Percentiles rank a stretch among this genome's conserved stretches.
phyloP scores from a whole-genome alignment of 1,139 yeast species.

The Kodamaea fungicola region DNA sequence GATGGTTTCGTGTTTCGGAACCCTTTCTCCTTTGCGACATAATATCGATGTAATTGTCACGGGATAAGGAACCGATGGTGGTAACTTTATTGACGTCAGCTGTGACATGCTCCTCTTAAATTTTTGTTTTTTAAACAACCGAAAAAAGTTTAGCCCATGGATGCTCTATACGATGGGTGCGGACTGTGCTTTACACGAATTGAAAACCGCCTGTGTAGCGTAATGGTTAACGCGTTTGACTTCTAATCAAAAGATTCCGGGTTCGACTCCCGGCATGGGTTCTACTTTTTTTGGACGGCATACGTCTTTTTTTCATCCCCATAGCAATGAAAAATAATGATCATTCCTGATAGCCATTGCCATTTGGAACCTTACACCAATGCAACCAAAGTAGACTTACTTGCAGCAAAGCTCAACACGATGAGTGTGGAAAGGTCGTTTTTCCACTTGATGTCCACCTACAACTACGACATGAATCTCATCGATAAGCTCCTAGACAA shows the following conservation, averaged over 20 bases:
- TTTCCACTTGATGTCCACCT: conserved; percentile 54
- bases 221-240: conserved; percentile 15
- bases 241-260: conserved; percentile 15
- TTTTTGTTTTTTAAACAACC: not conserved
- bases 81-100: conserved; percentile 38
- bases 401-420: conserved; percentile 9
- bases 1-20: conserved; percentile 53
- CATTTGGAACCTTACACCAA: conserved; percentile 12
- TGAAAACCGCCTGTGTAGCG: conserved; percentile 11
- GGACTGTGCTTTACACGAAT: too few species aligned
- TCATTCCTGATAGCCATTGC: conserved; percentile 15
- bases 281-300: conserved; percentile 9
- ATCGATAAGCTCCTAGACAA: conserved; percentile 29
- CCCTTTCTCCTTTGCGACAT: conserved; percentile 41
- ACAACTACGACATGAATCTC: conserved; percentile 44
- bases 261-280: conserved; percentile 16
- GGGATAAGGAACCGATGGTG: conserved; percentile 64
- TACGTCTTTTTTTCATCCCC: not conserved
- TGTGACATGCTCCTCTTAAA: conserved; percentile 22
- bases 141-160: too few species aligned
- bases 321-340: not conserved
- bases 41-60: conserved; percentile 57
- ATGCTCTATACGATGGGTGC: too few species aligned
- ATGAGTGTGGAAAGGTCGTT: conserved; percentile 7
- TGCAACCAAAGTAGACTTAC: conserved; percentile 1